Evolutionary conservation across 208 protist genomes (phyloP).

Genomic region (Blechomonas ayalai): DNA sequence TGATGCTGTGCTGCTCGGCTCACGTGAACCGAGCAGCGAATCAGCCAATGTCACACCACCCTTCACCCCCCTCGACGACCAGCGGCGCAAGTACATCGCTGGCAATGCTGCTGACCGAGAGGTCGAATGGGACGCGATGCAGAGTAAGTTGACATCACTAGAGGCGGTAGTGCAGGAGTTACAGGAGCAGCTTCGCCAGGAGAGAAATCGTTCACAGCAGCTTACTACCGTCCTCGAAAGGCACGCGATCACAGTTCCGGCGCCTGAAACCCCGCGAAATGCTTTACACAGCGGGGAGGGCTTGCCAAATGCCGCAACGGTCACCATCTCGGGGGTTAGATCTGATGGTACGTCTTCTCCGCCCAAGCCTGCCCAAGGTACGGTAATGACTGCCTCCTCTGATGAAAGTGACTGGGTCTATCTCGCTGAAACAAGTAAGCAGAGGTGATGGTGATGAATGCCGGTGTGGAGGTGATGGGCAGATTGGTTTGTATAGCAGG

Average conservation of each 20-base stretch:
- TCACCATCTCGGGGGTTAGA: no score
- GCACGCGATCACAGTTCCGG: constrained; percentile 20
- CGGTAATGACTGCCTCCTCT: no score
- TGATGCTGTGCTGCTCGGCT: constrained; percentile 30
- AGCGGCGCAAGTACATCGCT: not conserved
- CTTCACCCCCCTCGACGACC: not conserved
- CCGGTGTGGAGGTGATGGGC: no score
- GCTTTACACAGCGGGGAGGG: no score
- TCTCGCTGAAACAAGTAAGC: no score
- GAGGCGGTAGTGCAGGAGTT: constrained; percentile 52
- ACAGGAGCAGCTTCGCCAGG: constrained; percentile 41
- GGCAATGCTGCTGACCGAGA: not conserved
- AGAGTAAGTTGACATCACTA: constrained; percentile 22
- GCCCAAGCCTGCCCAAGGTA: no score
- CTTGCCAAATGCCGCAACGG: no score
- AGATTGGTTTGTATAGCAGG: no score
- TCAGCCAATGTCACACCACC: constrained; percentile 10
- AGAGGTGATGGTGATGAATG: no score
- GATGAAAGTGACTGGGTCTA: no score
- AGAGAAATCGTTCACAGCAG: constrained; percentile 17
- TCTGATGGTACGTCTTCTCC: no score
- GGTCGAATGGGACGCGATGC: constrained; percentile 1
- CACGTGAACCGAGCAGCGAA: constrained; percentile 22
- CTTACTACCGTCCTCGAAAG: constrained; percentile 15
- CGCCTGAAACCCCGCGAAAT: not conserved